Base-by-base conservation (phyloP, 306 rosid genomes). In the Fragaria vesca region DNA sequence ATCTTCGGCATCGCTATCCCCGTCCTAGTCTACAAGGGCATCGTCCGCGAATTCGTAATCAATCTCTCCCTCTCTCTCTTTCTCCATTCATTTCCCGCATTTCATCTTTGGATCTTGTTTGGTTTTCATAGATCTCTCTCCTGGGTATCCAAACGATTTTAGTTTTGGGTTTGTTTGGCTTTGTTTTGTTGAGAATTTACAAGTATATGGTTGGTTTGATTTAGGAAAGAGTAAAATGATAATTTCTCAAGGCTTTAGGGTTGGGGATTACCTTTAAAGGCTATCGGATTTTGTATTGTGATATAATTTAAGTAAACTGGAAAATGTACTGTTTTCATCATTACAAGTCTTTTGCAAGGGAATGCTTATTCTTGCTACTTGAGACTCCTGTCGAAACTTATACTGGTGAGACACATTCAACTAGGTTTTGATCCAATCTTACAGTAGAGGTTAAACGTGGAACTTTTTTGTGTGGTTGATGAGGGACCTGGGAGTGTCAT, bases 1-100 rank as follows among this genome's bases (percentile, higher is more conserved):
- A 66, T 95, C 81, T 95, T 95, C 61, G 99, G 99, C 74, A 51
- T 95, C 81, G 97, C 91, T 63, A 0, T 95, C 76, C 99, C 99
- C 30, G n/a, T 85, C 76, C 81, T 95, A 26, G 89, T 95, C 75
- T 95, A 95, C 90, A 95, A 88, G 73, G 99, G 98, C 82, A 88
- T 95, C 71, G 97, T 95, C 83, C 66, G 87, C 15, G 99, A 95
- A 85, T 95, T 95, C 78, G 96, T 93, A 85, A 51, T 4, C 20
- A 13, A 36, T n/a, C 51, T 15, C 24, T 4, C 20, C 8, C 48
- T n/a, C 51, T 15, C 24, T 60, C 58, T 52, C 8, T 52, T 54
- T 6, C 12, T 12, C 16, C 51, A 2, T 46, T 60, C 43, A 6
- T n/a, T 36, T 50, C 36, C 51, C 20, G 5, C n/a, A 5, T 42